Conservation (phyloP, 1,284 basidiomycete species). For the Lignosus rhinocerotis region DNA sequence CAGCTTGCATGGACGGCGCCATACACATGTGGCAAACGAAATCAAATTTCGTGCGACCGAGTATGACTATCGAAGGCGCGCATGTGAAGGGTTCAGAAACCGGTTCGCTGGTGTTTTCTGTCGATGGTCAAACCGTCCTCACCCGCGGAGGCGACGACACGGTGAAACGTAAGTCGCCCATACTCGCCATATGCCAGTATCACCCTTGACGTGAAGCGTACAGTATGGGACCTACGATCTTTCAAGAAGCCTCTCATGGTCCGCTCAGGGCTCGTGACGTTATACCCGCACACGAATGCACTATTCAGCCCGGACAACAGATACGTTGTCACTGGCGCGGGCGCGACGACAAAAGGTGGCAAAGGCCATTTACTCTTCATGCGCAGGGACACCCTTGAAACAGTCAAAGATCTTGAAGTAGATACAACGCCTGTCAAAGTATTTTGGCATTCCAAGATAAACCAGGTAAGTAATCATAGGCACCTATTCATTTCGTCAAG, state of each 20-base stretch:
- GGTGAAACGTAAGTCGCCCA: constrained; percentile 77
- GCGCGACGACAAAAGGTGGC: constrained; percentile 61
- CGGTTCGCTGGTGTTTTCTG: constrained; percentile 81
- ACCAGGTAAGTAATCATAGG: constrained; percentile 67
- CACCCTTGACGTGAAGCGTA: constrained; percentile 7
- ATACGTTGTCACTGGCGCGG: constrained; percentile 82
- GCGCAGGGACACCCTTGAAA: constrained; percentile 64
- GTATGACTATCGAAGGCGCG: constrained; percentile 81
- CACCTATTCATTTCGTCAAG: background rate
- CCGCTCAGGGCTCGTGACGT: constrained; percentile 64
- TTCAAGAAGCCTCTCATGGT: constrained; percentile 85
- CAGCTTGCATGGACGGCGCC: constrained; percentile 88
- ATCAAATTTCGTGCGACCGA: constrained; percentile 90
- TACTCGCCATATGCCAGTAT: constrained; percentile 2
- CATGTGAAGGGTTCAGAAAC: constrained; percentile 84
- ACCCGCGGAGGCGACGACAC: constrained; percentile 93
- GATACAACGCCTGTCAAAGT: constrained; percentile 85
- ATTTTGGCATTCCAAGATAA: constrained; percentile 95
- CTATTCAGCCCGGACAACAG: constrained; percentile 92
- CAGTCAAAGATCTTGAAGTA: constrained; percentile 64
- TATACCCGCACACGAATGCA: constrained; percentile 90
- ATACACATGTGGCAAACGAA: constrained; percentile 92
- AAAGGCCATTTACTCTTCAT: constrained; percentile 78
- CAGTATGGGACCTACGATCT: constrained; percentile 92
- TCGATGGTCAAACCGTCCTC: constrained; percentile 80